phyloP scores from a whole-genome alignment of 2,329 filamentous ascomycete genomes.

The Monosporascus sp. region DNA sequence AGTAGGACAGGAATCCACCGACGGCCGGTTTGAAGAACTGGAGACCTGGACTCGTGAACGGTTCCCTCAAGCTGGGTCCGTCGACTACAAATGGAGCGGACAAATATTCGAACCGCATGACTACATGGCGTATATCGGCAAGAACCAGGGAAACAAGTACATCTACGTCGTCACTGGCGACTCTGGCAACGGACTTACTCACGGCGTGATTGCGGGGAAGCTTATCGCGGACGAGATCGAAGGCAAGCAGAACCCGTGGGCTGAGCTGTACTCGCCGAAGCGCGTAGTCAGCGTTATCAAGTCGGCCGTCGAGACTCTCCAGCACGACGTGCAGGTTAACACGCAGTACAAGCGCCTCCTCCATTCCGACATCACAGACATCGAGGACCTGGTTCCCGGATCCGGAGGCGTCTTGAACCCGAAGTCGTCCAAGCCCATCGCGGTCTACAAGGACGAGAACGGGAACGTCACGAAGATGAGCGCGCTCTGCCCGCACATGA shows the following conservation, averaged over 20 bases:
- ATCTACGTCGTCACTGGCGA: constrained; percentile 53
- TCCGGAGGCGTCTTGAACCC: constrained; percentile 48
- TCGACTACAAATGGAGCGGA: constrained; percentile 54
- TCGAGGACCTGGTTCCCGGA: constrained; percentile 46
- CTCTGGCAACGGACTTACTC: constrained; percentile 52
- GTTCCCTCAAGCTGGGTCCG: constrained; percentile 42
- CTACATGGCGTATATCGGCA: constrained; percentile 50
- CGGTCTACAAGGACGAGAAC: constrained; percentile 51
- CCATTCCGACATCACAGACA: constrained; percentile 49
- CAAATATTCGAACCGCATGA: constrained; percentile 53
- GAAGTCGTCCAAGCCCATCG: constrained; percentile 40
- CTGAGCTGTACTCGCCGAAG: constrained; percentile 44
- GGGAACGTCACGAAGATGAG: constrained; percentile 46
- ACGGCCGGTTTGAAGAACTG: constrained; percentile 43
- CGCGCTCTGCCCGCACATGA: constrained; percentile 51
- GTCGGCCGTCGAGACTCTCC: constrained; percentile 38
- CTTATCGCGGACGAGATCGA: constrained; percentile 51
- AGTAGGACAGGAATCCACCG: constrained; percentile 46
- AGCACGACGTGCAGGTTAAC: constrained; percentile 51
- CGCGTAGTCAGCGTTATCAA: constrained; percentile 40
- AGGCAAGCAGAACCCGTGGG: constrained; percentile 44
- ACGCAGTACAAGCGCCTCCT: constrained; percentile 50
- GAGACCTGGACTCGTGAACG: constrained; percentile 48
- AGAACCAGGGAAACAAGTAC: constrained; percentile 45
- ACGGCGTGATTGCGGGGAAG: constrained; percentile 46